Percentiles rank a stretch among this genome's conserved stretches.
Conservation (phyloP, 495 filamentous ascomycete genomes). For the Talaromyces proteolyticus region DNA sequence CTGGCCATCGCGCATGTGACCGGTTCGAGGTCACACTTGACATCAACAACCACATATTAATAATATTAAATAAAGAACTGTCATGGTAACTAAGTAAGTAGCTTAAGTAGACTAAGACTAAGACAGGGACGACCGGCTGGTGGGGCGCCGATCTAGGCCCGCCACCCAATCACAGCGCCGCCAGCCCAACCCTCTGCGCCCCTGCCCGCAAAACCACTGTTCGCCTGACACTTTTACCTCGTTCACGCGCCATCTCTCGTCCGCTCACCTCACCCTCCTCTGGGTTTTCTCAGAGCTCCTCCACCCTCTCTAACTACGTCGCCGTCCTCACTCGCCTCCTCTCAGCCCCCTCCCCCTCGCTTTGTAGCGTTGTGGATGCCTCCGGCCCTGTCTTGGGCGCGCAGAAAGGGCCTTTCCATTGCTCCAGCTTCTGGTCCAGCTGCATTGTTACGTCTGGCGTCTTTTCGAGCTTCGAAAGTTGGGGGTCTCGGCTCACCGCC, state of each 20-base stretch:
- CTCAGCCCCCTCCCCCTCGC: background rate
- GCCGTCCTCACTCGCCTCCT: too few relatives aligned
- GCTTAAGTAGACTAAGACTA: too few relatives aligned
- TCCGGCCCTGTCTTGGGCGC: slow-evolving; percentile 16
- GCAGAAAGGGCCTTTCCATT: slow-evolving; percentile 26
- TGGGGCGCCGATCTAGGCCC: background rate
- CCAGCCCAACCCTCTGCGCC: background rate
- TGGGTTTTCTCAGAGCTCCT: too few relatives aligned
- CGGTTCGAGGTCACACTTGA: too few relatives aligned
- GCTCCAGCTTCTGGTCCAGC: slow-evolving; percentile 8
- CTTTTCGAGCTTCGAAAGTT: background rate
- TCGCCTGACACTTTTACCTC: background rate
- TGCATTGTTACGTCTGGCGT: background rate
- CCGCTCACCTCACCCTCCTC: too few relatives aligned
- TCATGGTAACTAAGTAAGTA: too few relatives aligned
- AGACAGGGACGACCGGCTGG: too few relatives aligned
- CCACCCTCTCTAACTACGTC: too few relatives aligned
- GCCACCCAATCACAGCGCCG: background rate
- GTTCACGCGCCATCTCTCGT: slow-evolving; percentile 11
- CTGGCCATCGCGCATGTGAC: too few relatives aligned
- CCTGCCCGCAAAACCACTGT: background rate
- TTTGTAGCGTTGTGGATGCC: slow-evolving; percentile 21
- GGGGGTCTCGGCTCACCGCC: too few relatives aligned
- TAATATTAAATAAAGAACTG: too few relatives aligned
- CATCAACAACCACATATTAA: too few relatives aligned